These are phyloP conservation scores for Venturia pyrina DNA, from an alignment of 2,329 filamentous ascomycete genomes.

Conservation along the genomic window DNA sequence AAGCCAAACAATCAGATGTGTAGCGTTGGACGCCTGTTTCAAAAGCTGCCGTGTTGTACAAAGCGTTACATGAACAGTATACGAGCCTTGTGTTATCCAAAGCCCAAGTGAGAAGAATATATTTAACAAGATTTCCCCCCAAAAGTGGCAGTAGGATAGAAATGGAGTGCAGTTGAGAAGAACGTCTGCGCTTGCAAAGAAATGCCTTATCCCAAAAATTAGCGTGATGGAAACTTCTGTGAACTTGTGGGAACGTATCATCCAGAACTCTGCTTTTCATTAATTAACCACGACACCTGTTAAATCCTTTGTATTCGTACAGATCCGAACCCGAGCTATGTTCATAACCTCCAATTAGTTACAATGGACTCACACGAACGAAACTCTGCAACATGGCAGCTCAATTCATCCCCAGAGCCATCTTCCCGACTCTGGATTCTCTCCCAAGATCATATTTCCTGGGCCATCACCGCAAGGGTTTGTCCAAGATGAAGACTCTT, in stretches of 20 bases:
- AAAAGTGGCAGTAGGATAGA: no score
- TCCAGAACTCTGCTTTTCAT: neutral
- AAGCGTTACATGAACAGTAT: neutral
- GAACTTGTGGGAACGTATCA: no score
- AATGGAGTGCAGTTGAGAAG: neutral
- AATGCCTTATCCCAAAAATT: no score
- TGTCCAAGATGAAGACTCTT: slow-evolving; percentile 71
- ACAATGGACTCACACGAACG: neutral
- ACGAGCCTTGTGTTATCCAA: neutral
- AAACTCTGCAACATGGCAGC: slow-evolving; percentile 20
- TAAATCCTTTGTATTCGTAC: neutral
- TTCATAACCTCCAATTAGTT: neutral
- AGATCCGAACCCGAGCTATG: neutral
- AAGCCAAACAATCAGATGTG: neutral
- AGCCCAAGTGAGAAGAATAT: neutral
- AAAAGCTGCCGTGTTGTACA: neutral
- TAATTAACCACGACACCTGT: neutral
- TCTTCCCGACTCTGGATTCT: slow-evolving; percentile 62
- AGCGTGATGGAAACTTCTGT: neutral
- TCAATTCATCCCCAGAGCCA: slow-evolving; percentile 61
- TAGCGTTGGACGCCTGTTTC: neutral
- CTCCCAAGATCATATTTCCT: slow-evolving; percentile 88
- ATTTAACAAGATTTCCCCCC: neutral
- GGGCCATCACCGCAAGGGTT: slow-evolving; percentile 78
- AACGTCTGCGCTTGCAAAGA: no score